Percentiles rank a stretch among this genome's conserved stretches.
phyloP scores from a whole-genome alignment of 495 filamentous ascomycete genomes.

The Daldinia decipiens region DNA sequence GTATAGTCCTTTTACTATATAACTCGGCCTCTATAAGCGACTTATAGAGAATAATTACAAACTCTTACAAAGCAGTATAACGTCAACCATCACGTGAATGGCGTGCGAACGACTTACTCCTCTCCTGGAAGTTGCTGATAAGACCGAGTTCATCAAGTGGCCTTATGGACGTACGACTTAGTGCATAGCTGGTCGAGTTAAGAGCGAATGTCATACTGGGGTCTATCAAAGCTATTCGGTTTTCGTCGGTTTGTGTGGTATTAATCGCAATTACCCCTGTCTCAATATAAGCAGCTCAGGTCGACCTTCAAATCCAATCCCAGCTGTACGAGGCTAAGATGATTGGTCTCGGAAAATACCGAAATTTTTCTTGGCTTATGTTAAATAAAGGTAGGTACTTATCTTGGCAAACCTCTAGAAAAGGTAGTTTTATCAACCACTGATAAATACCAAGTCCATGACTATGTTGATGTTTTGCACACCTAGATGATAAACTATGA shows the following conservation, averaged over 20 bases:
- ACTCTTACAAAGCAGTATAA: conserved; percentile 42
- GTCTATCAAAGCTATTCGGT: not conserved
- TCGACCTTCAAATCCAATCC: conserved; percentile 1
- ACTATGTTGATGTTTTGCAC: too few relatives aligned
- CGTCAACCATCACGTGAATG: conserved; percentile 47
- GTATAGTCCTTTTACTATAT: not conserved
- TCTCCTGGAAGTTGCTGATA: conserved; percentile 19
- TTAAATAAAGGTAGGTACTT: not conserved
- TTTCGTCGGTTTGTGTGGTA: not conserved
- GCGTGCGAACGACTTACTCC: conserved; percentile 32
- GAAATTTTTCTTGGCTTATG: not conserved
- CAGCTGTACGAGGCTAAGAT: not conserved
- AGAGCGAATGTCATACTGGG: not conserved
- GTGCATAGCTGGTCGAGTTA: not conserved
- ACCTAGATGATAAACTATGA: too few relatives aligned
- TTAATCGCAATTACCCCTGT: not conserved
- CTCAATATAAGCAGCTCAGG: not conserved
- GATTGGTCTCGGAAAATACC: not conserved
- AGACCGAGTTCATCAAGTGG: conserved; percentile 18
- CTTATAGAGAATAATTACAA: conserved; percentile 28
- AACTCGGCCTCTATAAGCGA: not conserved
- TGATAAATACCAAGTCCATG: not conserved
- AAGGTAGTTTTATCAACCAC: too few relatives aligned
- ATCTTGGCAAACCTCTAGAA: too few relatives aligned
- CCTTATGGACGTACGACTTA: conserved; percentile 30